Conservation (phyloP, 108 stramenopile genomes). For the Phaeodactylum tricornutum region DNA sequence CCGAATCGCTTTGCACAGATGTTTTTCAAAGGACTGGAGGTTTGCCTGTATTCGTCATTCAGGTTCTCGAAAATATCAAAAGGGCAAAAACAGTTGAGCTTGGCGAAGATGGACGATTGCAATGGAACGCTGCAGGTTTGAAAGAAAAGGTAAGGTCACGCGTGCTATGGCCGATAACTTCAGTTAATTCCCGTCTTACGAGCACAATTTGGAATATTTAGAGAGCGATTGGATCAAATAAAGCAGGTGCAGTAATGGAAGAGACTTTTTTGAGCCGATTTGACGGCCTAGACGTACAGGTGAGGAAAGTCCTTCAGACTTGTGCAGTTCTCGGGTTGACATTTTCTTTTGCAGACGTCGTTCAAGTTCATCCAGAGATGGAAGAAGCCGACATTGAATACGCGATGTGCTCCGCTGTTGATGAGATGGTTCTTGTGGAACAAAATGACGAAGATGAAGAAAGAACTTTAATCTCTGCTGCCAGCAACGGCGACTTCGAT, state of each 20-base stretch:
- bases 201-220: background rate
- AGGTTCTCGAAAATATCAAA: constrained; percentile 46
- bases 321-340: constrained; percentile 40
- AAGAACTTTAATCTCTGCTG: background rate
- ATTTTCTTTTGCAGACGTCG: constrained; percentile 36
- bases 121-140: constrained; percentile 12
- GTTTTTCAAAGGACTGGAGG: constrained; percentile 38
- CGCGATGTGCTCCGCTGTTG: constrained; percentile 35
- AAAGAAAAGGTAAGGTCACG: constrained; percentile 8
- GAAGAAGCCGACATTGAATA: constrained; percentile 13
- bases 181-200: background rate
- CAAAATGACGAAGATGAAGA: constrained; percentile 23
- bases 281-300: constrained; percentile 40
- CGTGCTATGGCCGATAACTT: background rate
- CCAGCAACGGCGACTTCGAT: background rate
- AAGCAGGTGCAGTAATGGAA: constrained; percentile 13
- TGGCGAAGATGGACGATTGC: constrained; percentile 9
- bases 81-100: constrained; percentile 22
- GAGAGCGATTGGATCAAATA: constrained; percentile 2
- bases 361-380: constrained; percentile 37
- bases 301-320: constrained; percentile 38
- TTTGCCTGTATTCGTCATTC: constrained; percentile 24
- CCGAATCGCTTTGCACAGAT: constrained; percentile 22
- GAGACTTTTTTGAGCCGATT: constrained; percentile 39
- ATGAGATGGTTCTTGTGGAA: constrained; percentile 53